Evolutionary conservation across 345 rosid species (phyloP), one percentile per base, ranked within the genome.

Genomic region (Populus davidiana): DNA sequence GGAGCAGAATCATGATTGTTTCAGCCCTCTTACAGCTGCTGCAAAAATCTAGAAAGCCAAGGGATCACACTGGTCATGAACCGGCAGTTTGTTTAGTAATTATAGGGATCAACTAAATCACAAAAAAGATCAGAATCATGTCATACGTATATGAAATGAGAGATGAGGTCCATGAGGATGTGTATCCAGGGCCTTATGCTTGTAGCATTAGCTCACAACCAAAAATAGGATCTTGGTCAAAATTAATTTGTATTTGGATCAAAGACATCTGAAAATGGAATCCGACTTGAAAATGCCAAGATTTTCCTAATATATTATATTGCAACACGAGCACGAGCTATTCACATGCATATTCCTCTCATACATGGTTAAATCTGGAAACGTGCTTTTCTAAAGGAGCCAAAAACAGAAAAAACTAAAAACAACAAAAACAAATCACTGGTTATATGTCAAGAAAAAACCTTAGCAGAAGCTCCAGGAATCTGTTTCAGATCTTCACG

Each of bases 21-120:
- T 86, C 82, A 83, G 68, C 70, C 85, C 89, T 73, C 72, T 79
- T 29, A 89, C 67, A 0, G 89, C 89, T 0, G 86, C 88, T 65
- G 87, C 86, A 85, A 89, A 86, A 56, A 86, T 79, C 90, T 89
- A 76, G 3, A 61, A 41, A 44, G 49, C 25, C 49, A 65, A 4
- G 35, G 63, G 8, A 79, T 6, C 50, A 29, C 71, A 66, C 18
- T 27, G 43, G 61, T 72, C 80, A 83, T 49, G 62, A 10, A 17
- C 49, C 44, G 4, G 63, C 52, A 31, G 6, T 17, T n/a, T 23
- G 14, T 23, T 13, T 9, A 35, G 0, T 16, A 6, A 4, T 75
- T 23, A 23, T 2, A 44, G 16, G 14, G 50, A 44, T 44, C 50
- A 44, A 44, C 50, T 8, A 39, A 39, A 39, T 39, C 10, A 39